Evolutionary conservation across 2,329 filamentous ascomycete species (phyloP).

Genomic region (Exophiala bonariae): DNA sequence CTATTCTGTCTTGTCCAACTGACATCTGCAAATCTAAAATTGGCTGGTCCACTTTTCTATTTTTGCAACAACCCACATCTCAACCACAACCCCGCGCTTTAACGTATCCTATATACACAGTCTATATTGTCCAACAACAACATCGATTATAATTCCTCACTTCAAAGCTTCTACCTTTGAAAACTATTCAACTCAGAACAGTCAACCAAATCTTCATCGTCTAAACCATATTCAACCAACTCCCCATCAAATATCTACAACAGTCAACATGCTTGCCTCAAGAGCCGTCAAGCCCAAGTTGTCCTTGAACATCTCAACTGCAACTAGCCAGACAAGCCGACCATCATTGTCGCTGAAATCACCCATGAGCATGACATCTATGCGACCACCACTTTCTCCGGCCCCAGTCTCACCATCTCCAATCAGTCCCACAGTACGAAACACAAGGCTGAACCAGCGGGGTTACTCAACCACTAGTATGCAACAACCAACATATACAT

Average conservation of each 20-base stretch:
- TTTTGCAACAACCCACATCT: slow-evolving; percentile 15
- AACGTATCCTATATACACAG: too few species aligned
- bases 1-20: too few species aligned
- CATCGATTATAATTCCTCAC: too few species aligned
- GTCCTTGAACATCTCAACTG: slow-evolving; percentile 44
- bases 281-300: slow-evolving; percentile 47
- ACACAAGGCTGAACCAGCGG: slow-evolving; percentile 36
- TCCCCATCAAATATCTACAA: slow-evolving; percentile 1
- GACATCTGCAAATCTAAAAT: slow-evolving; percentile 31
- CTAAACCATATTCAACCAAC: neutral
- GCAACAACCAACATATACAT: slow-evolving; percentile 41
- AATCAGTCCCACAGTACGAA: slow-evolving; percentile 42
- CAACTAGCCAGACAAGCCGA: slow-evolving; percentile 33
- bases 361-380: slow-evolving; percentile 32
- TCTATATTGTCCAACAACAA: slow-evolving; percentile 30
- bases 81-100: too few species aligned
- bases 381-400: slow-evolving; percentile 44
- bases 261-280: slow-evolving; percentile 39
- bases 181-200: neutral
- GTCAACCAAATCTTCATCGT: too few species aligned
- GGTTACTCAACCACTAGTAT: slow-evolving; percentile 38
- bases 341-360: slow-evolving; percentile 45
- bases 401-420: slow-evolving; percentile 42
- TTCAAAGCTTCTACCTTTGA: too few species aligned
- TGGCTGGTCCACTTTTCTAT: slow-evolving; percentile 46